Evolutionary conservation across 495 filamentous ascomycete species (phyloP), one percentile per base, ranked within the genome.

Genomic region (Hypoxylon lienhwacheense): DNA sequence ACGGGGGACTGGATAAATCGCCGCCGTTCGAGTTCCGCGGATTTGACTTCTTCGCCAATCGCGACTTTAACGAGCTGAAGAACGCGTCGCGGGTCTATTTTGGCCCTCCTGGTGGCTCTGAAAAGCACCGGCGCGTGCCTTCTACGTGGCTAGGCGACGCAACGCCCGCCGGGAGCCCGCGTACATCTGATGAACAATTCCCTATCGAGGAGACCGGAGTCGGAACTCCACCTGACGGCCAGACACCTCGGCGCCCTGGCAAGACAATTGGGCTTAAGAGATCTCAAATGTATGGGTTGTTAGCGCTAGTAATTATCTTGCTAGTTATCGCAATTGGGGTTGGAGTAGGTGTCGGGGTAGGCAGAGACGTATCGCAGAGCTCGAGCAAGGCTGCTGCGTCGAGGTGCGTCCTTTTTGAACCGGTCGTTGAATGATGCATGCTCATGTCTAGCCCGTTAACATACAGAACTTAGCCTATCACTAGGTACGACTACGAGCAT

Each of bases 261-360:
- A 47, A 44, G 5, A 63, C 67, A 43, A 53, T 66, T 4, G 62
- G 64, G 4, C 26, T 69, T 7, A 66, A 47, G 39, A 63, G 51
- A 43, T 52, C 14, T 1, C 60, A 51, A 44, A 47, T 68, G 6
- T 66, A 72, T 45, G 70, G 66, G 65, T 15, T 66, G 0, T 7
- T 71, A 5, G 55, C 61, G 6, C 54, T 61, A 8, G 37, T 70
- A n/a, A 17, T 59, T 14, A 14, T 75, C 6, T 7, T 73, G 7
- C 29, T 76, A 7, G 37, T 59, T 28, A 25, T 76, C 11, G 68
- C 66, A 5, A 56, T 78, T 7, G 70, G 73, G 0, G 65, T 73
- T 5, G 74, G 74, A 0, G 56, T 75, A 2, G 69, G 72, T 0
- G 59, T 76, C 1, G 68, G 66, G 0, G 39, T 70, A 17, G 31